Evolutionary conservation across 768 basidiomycete species (phyloP).

Genomic region (Russula sp.): DNA sequence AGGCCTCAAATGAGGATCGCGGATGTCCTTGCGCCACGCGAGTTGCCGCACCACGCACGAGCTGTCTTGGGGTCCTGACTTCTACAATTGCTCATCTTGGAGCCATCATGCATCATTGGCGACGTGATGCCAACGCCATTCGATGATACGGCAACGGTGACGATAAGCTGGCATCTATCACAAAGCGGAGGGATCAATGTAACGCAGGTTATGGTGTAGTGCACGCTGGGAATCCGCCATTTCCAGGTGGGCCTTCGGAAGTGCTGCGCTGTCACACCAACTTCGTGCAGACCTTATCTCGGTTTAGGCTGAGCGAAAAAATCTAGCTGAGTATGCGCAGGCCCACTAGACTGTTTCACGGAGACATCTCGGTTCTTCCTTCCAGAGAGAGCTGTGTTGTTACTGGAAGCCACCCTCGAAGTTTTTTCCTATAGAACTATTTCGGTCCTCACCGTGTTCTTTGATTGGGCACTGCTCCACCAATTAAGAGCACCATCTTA

Average conservation of each 20-base stretch:
- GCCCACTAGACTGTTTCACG: not conserved
- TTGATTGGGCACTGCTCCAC: not conserved
- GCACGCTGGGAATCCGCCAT: not conserved
- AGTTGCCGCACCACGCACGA: constrained; percentile 5
- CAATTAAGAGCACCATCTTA: not conserved
- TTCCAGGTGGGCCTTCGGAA: not conserved
- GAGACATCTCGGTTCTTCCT: not conserved
- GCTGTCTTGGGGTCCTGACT: not conserved
- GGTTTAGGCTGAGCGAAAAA: not conserved
- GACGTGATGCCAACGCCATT: not conserved
- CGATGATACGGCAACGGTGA: not conserved
- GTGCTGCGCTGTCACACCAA: not conserved
- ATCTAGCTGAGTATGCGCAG: not conserved
- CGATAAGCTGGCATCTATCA: not conserved
- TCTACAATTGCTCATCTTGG: not conserved
- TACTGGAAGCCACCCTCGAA: constrained; percentile 9
- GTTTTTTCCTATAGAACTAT: not conserved
- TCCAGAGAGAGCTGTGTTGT: not conserved
- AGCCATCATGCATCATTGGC: not conserved
- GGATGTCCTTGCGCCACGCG: not conserved
- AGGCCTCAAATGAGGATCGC: not conserved
- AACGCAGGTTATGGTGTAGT: no score
- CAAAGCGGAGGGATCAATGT: not conserved
- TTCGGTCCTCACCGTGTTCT: not conserved
- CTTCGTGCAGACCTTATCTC: not conserved